Base-by-base conservation (phyloP, 169 alveolate species). In the Plasmodium malariae region DNA sequence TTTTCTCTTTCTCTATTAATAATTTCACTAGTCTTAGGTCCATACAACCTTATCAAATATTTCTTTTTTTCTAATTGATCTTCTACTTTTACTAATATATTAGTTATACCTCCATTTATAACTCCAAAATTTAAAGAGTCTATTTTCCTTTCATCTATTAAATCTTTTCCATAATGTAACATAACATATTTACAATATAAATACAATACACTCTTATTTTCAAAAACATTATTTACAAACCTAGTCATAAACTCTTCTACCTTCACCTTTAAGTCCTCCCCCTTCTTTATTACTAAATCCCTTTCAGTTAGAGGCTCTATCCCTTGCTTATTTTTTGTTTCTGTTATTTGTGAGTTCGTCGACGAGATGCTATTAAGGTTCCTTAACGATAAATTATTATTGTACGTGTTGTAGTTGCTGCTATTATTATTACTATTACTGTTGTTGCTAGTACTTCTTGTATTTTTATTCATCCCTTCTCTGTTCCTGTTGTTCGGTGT, bases 51-150 rank as follows among this genome's bases (percentile, higher is more conserved):
- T 9, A 92, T 95, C 24, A 92, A 78, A 30, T 91, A 94, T 30
- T 40, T 65, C 4, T 21, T 78, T 17, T 86, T 67, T 45, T 74
- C 83, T 26, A 60, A 69, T 3, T 51, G 55, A 74, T 92, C 89
- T 45, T 90, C 85, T 12, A 94, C 95, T 74, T 92, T 92, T 28
- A 91, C 76, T 26, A 94, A 24, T 24, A 88, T 80, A 76, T 94
- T 94, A n/a, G 96, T 94, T 30, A 87, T 70, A 0, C 96, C 96
- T 48, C 95, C 95, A 7, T 85, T 89, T 5, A 92, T 87, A 21
- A 67, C 49, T 37, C 67, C 45, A 45, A 83, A 83, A 19, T 67
- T 26, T 67, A 83, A 40, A 1, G 30, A 19, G 9, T 83, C 85
- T 17, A 83, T 30, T 3, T 83, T 24, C 3, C 67, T 67, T 83